A percentile compares a stretch with the other conserved stretches of the same genome.
Evolutionary conservation across 2,329 filamentous ascomycete genomes (phyloP).

Genomic region (Calonectria hawksworthii): DNA sequence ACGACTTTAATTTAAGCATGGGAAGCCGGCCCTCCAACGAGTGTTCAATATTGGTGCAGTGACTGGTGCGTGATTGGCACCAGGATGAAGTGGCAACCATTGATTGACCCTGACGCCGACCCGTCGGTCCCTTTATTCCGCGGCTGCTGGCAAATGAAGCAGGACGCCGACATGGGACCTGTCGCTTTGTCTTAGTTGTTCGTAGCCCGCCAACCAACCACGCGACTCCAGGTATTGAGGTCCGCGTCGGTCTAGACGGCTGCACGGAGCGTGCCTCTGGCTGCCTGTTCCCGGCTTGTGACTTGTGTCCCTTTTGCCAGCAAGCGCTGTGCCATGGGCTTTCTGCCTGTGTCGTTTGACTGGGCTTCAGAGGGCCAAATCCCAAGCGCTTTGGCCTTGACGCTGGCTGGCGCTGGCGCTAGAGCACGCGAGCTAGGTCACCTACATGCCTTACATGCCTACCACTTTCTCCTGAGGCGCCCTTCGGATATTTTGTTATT

Average conservation of each 20-base stretch:
- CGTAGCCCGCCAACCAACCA: constrained; percentile 32
- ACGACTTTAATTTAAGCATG: constrained; percentile 42
- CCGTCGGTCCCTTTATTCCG: constrained; percentile 32
- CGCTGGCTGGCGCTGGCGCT: constrained; percentile 11
- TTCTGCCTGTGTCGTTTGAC: constrained; percentile 36
- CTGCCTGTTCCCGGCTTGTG: constrained; percentile 25
- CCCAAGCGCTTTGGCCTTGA: constrained; percentile 26
- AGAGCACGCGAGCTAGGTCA: neutral
- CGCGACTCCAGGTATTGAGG: constrained; percentile 5
- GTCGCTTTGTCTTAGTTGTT: constrained; percentile 35
- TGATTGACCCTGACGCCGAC: constrained; percentile 31
- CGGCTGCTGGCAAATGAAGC: constrained; percentile 44
- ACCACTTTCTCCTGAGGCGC: neutral
- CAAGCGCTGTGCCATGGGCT: constrained; percentile 41
- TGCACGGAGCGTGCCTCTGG: constrained; percentile 17
- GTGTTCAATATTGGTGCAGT: neutral
- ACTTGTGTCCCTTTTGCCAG: constrained; percentile 19
- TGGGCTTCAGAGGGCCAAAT: constrained; percentile 30
- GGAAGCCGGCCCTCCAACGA: neutral
- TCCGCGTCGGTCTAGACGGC: constrained; percentile 22
- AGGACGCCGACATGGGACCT: constrained; percentile 38
- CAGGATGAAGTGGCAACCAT: constrained; percentile 24
- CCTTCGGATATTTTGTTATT: neutral
- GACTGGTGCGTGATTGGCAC: constrained; percentile 23
- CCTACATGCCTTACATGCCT: neutral